A percentile compares a stretch with the other conserved stretches of the same genome.
These are phyloP conservation scores for Camellia oleifera DNA, from an alignment of 179 eudicot genomes.

Conservation along the genomic window DNA sequence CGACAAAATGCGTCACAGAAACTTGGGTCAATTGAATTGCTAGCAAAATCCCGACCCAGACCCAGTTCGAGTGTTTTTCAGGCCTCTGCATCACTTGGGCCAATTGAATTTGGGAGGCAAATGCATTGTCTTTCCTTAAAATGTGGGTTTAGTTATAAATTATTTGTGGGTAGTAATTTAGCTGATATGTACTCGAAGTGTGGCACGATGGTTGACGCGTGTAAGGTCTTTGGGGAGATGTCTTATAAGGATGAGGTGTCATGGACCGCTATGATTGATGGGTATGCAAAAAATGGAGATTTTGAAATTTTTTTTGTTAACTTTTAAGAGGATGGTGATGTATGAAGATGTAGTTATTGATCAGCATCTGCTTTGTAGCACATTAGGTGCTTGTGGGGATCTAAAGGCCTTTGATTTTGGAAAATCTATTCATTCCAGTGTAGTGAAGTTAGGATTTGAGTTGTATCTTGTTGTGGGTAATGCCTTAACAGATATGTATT, in stretches of 20 bases:
- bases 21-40: too few species aligned
- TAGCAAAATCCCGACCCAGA: slow-evolving; percentile 22
- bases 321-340: slow-evolving; percentile 32
- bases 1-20: slow-evolving; percentile 27
- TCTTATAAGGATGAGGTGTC: slow-evolving; percentile 47
- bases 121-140: slow-evolving; percentile 24
- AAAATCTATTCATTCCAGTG: slow-evolving; percentile 24
- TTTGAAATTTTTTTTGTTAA: slow-evolving; percentile 29
- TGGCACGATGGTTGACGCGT: slow-evolving; percentile 36
- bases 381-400: slow-evolving; percentile 31
- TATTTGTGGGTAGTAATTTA: slow-evolving; percentile 47
- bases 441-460: slow-evolving; percentile 19
- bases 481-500: slow-evolving; percentile 43
- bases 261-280: slow-evolving; percentile 52
- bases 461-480: slow-evolving; percentile 26
- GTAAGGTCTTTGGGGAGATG: slow-evolving; percentile 48
- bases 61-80: slow-evolving; percentile 39
- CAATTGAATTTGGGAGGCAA: slow-evolving; percentile 30
- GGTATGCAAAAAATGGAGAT: slow-evolving; percentile 8
- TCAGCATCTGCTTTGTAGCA: slow-evolving; percentile 28
- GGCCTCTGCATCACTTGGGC: background rate
- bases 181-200: slow-evolving; percentile 14
- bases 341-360: slow-evolving; percentile 29
- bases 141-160: slow-evolving; percentile 21
- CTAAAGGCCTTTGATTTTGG: slow-evolving; percentile 14